Evolutionary conservation across 768 basidiomycete species (phyloP).

Genomic region (Leccinum disarticulatum): DNA sequence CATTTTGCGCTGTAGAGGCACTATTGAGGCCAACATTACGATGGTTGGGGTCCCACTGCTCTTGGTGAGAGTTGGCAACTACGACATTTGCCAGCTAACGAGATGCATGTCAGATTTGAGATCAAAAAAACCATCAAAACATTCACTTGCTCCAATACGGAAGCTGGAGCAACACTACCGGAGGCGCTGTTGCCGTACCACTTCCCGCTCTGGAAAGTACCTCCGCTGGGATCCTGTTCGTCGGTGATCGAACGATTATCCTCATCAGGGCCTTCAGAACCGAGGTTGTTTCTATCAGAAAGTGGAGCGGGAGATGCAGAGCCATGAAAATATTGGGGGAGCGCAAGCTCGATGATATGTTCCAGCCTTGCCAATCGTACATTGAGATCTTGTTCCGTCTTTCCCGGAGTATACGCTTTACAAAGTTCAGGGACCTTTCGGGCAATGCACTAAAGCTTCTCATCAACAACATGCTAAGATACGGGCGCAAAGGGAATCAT

Average conservation of each 20-base stretch:
- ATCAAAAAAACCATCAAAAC: conserved; percentile 19
- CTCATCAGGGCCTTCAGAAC: conserved; percentile 55
- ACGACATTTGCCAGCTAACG: conserved; percentile 55
- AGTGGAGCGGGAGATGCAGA: conserved; percentile 35
- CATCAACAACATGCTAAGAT: conserved; percentile 12
- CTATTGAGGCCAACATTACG: conserved; percentile 12
- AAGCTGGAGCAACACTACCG: conserved; percentile 77
- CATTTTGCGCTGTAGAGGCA: conserved; percentile 20
- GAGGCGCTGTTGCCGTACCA: conserved; percentile 86
- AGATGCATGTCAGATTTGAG: conserved; percentile 22
- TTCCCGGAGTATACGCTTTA: conserved; percentile 86
- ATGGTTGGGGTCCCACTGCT: conserved; percentile 27
- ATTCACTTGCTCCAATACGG: conserved; percentile 76
- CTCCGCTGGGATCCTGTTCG: conserved; percentile 73
- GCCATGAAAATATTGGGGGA: conserved; percentile 68
- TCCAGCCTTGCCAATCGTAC: conserved; percentile 74
- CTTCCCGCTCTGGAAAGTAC: conserved; percentile 78
- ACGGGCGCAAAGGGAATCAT: conserved; percentile 24
- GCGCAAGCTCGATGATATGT: conserved; percentile 74
- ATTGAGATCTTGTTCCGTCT: conserved; percentile 78
- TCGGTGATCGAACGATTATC: conserved; percentile 72
- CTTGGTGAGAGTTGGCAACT: conserved; percentile 38
- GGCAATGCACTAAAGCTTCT: conserved; percentile 61
- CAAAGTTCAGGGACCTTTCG: conserved; percentile 87
- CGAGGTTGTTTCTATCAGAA: conserved; percentile 42